phyloP scores from a whole-genome alignment of 768 basidiomycete species.

The Suillus subluteus region DNA sequence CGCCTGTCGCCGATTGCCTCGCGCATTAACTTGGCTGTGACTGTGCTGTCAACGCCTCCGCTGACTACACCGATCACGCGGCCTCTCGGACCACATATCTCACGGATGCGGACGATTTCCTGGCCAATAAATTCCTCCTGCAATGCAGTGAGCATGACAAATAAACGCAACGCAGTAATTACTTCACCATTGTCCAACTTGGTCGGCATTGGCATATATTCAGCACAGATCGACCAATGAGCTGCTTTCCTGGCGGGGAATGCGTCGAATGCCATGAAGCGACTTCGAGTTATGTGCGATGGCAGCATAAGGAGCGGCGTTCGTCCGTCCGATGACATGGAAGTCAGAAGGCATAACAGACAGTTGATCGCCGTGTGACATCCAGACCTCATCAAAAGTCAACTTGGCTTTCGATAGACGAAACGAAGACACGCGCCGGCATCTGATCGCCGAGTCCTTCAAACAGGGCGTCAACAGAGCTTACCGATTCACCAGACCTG shows the following conservation, averaged over 20 bases:
- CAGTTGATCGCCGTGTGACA: conserved; percentile 98
- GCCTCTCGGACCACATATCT: conserved; percentile 92
- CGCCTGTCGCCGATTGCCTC: conserved; percentile 98
- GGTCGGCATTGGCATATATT: conserved; percentile 80
- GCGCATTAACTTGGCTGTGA: conserved; percentile 99
- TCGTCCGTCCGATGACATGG: conserved; percentile 85
- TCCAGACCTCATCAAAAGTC: conserved; percentile 79
- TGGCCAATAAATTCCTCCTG: conserved; percentile 98
- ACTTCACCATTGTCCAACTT: conserved; percentile 91
- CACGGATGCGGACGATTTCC: conserved; percentile 90
- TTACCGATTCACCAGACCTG: conserved; percentile 54
- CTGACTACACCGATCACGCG: conserved; percentile 98
- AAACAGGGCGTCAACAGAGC: conserved; percentile 75
- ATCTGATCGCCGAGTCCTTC: conserved; percentile 86
- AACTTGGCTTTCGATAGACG: neutral
- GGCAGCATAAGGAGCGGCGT: conserved; percentile 89
- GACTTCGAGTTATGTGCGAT: conserved; percentile 89
- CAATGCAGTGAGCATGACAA: conserved; percentile 9
- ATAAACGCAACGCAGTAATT: conserved; percentile 11
- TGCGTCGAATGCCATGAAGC: conserved; percentile 96
- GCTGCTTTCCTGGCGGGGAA: conserved; percentile 84
- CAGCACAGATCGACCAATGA: conserved; percentile 84
- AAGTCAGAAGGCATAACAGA: conserved; percentile 81
- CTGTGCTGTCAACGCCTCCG: conserved; percentile 97
- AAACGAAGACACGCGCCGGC: conserved; percentile 55